Evolutionary conservation across 371 early-diverging fungal genomes (phyloP).

Genomic region (Haplosporangium sp.): DNA sequence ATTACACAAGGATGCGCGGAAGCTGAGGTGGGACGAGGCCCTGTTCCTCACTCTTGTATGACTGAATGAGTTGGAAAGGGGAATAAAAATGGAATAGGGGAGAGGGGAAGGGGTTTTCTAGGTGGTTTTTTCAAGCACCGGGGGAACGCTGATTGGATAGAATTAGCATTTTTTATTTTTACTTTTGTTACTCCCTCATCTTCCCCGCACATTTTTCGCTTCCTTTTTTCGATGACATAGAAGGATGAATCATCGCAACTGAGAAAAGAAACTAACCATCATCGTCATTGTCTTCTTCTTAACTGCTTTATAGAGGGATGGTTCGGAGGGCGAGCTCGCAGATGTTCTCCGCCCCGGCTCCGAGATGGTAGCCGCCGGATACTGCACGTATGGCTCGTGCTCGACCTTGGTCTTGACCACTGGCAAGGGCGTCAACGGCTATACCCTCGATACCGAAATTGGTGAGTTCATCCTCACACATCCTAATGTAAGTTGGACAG

Average conservation of each 20-base stretch:
- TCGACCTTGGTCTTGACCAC: slow-evolving; percentile 86
- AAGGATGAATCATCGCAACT: too few species aligned
- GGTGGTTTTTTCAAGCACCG: too few species aligned
- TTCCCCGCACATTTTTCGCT: slow-evolving; percentile 12
- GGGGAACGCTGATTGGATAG: too few species aligned
- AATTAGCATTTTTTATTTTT: too few species aligned
- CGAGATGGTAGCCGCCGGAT: slow-evolving; percentile 94
- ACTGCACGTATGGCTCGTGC: slow-evolving; percentile 97
- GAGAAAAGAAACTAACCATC: neutral
- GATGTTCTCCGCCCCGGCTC: slow-evolving; percentile 92
- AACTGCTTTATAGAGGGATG: slow-evolving; percentile 39
- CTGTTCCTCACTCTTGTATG: too few species aligned
- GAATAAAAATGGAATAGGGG: too few species aligned
- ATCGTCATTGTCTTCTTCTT: neutral
- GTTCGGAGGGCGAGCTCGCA: slow-evolving; percentile 53
- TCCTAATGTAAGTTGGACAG: slow-evolving; percentile 69
- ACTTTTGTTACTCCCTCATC: too few species aligned
- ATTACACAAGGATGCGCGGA: too few species aligned
- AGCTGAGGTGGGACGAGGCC: too few species aligned
- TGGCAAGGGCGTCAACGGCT: slow-evolving; percentile 93
- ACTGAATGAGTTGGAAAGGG: too few species aligned
- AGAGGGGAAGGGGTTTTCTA: too few species aligned
- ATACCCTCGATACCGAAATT: slow-evolving; percentile 94
- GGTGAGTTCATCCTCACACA: slow-evolving; percentile 98
- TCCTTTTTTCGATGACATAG: too few species aligned